Percentiles rank a stretch among this genome's conserved stretches.
phyloP scores from a whole-genome alignment of 805 yeast genomes.

The Myxozyma mucilagina region DNA sequence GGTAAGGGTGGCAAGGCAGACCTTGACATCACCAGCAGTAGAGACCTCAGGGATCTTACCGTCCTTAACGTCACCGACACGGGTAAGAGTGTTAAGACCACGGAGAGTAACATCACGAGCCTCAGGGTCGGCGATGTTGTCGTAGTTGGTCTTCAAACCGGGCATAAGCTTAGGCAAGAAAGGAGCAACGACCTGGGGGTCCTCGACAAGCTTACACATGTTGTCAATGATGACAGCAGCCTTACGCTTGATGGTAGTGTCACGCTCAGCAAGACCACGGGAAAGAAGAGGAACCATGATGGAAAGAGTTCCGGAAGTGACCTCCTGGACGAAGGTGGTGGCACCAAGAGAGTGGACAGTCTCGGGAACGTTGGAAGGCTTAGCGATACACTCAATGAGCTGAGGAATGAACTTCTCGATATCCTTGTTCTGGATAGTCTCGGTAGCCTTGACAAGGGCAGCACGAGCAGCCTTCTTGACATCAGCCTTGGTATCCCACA shows the following conservation, averaged over 20 bases:
- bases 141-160: constrained; percentile 88
- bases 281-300: constrained; percentile 98
- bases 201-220: constrained; percentile 99
- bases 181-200: constrained; percentile 99
- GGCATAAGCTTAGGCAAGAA: constrained; percentile 95
- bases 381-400: constrained; percentile 93
- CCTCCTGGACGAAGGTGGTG: constrained; percentile 99
- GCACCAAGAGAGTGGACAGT: constrained; percentile 99
- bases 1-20: constrained; percentile 80
- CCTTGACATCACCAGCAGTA: constrained; percentile 94
- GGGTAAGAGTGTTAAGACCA: constrained; percentile 94
- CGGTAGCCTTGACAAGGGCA: constrained; percentile 94
- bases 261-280: constrained; percentile 99
- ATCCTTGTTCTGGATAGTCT: constrained; percentile 99
- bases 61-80: constrained; percentile 95
- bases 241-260: constrained; percentile 98
- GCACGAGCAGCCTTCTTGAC: constrained; percentile 95
- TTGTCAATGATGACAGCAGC: constrained; percentile 99
- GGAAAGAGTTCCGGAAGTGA: constrained; percentile 98
- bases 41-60: constrained; percentile 96
- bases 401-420: constrained; percentile 98
- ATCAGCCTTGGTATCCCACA: constrained; percentile 99
- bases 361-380: constrained; percentile 97
- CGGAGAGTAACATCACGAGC: constrained; percentile 98
- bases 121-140: constrained; percentile 99